phyloP scores from a whole-genome alignment of 768 basidiomycete species.

The Crassisporium funariophilum region DNA sequence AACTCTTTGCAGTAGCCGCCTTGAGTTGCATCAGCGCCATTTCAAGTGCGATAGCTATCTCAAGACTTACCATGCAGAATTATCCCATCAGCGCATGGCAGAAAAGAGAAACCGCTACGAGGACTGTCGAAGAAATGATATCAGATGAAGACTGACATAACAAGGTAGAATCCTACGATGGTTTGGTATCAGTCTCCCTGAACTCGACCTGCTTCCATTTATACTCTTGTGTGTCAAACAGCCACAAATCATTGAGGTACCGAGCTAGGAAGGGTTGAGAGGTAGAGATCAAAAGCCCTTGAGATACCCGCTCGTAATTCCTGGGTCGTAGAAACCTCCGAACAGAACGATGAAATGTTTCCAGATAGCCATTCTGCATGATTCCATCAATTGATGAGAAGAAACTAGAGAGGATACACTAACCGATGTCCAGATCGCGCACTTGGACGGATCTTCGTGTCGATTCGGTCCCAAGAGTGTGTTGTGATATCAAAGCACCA shows the following conservation, averaged over 20 bases:
- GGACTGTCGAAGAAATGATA: slow-evolving; percentile 42
- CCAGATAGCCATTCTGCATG: slow-evolving; percentile 83
- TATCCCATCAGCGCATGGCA: slow-evolving; percentile 77
- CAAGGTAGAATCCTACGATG: slow-evolving; percentile 55
- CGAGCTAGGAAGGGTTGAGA: slow-evolving; percentile 47
- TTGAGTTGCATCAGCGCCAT: slow-evolving; percentile 21
- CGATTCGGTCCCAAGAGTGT: slow-evolving; percentile 86
- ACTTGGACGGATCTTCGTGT: slow-evolving; percentile 78
- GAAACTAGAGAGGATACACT: slow-evolving; percentile 14
- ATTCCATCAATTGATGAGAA: slow-evolving; percentile 1
- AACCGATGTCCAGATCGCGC: slow-evolving; percentile 85
- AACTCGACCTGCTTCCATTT: slow-evolving; percentile 82
- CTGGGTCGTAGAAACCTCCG: slow-evolving; percentile 90
- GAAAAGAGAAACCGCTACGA: slow-evolving; percentile 83
- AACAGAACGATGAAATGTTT: slow-evolving; percentile 87
- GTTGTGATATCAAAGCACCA: slow-evolving; percentile 84
- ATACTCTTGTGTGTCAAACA: slow-evolving; percentile 85
- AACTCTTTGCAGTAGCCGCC: slow-evolving; percentile 95
- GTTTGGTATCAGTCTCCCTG: slow-evolving; percentile 66
- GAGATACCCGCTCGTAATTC: slow-evolving; percentile 63
- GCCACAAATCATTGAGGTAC: slow-evolving; percentile 83
- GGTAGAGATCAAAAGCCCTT: background rate
- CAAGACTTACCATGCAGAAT: slow-evolving; percentile 66
- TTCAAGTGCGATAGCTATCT: background rate
- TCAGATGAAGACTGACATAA: background rate